Evolutionary conservation across 2,329 filamentous ascomycete species (phyloP), one percentile per base, ranked within the genome.

Genomic region (Epichloe sp.): DNA sequence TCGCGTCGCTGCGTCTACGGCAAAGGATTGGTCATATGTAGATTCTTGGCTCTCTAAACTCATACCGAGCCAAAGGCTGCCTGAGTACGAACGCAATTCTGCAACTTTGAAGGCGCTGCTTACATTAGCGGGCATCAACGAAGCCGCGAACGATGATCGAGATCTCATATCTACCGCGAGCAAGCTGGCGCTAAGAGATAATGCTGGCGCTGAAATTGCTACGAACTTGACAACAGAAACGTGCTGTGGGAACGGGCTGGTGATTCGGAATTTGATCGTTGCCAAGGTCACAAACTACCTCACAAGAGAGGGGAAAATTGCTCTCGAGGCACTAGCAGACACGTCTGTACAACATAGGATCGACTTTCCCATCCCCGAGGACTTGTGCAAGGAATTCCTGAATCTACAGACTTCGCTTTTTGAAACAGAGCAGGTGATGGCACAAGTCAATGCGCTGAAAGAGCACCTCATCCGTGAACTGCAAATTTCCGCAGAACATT

Each of bases 1-100:
- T 49, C 84, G 88, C 53, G 83, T 86, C 54, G 86, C 88, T 58
- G 85, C 86, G 55, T 85, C 86, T 12, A 82, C 86, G 55, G 86
- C 88, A 45, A 90, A 91, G 63, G 90, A 96, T 68, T 97, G 91
- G 91, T 83, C 82, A 51, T 88, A 86, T 57, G 78, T 96, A 58
- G 88, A 94, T 67, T 73, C 74, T 59, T 97, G 91, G 90, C 79
- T 76, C 44, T 76, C 78, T 53, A 86, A 86, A 62, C 86, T 86
- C 59, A 74, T 75, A 58, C 74, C 76, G 44, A 77, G 79, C 34
- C 78, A 77, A 44, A 64, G 76, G 0, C 70, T 83, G 0, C 89
- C 88, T 0, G 63, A 74, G 0, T 95, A 95, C 65, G 91, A 97
- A 69, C 83, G 88, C 60, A 96, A 93, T 62, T 76, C 84, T 34